phyloP scores from a whole-genome alignment of 495 filamentous ascomycete species.

The Aspergillus nanangensis region DNA sequence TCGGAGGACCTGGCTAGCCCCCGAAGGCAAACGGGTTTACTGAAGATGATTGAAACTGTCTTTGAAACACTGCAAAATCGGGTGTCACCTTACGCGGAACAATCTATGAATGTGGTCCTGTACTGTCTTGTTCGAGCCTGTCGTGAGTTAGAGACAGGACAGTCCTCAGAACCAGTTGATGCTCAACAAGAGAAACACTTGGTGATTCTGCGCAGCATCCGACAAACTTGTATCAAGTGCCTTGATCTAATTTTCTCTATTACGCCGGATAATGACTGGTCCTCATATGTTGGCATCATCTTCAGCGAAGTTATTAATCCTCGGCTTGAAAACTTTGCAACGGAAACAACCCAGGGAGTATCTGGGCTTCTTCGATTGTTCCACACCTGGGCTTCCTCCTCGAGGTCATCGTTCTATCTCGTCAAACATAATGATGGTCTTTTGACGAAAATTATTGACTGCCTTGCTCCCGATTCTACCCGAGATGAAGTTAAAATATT shows the following conservation, averaged over 20 bases:
- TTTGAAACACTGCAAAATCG: conserved; percentile 73
- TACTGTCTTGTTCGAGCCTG: conserved; percentile 75
- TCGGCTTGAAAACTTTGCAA: conserved; percentile 72
- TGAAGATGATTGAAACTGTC: conserved; percentile 88
- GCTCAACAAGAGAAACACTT: conserved; percentile 38
- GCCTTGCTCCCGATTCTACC: conserved; percentile 64
- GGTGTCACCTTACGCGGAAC: conserved; percentile 54
- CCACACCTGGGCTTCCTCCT: conserved; percentile 68
- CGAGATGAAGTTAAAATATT: conserved; percentile 88
- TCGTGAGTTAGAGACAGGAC: conserved; percentile 44
- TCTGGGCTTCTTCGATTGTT: conserved; percentile 80
- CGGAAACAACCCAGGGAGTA: conserved; percentile 83
- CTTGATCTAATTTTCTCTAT: conserved; percentile 71
- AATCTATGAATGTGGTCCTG: conserved; percentile 67
- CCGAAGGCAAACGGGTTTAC: conserved; percentile 79
- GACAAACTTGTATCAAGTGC: conserved; percentile 72
- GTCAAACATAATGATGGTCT: conserved; percentile 57
- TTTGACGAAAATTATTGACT: conserved; percentile 65
- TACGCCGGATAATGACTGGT: conserved; percentile 63
- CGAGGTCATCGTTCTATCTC: conserved; percentile 64
- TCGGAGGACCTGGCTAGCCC: conserved; percentile 49
- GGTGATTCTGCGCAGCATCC: conserved; percentile 63
- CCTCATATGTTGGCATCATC: conserved; percentile 61
- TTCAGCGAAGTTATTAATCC: conserved; percentile 71
- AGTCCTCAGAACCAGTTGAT: conserved; percentile 32